Conservation (phyloP, 441 rosid species). For the Eugenia klotzschiana region DNA sequence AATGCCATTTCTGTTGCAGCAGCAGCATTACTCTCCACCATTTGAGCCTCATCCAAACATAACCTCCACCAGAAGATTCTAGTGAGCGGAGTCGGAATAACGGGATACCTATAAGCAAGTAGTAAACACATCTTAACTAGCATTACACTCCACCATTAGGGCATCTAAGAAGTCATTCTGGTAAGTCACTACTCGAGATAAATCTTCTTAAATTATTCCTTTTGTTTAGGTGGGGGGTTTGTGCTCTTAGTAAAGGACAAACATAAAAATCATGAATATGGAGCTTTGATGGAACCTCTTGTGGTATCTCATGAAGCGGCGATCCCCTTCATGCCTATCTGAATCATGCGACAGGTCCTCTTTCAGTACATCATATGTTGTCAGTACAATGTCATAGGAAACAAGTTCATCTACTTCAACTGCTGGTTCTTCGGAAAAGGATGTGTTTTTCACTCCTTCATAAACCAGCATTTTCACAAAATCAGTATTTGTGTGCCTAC, state of each 20-base stretch:
- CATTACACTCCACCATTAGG: neutral
- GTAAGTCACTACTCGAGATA: neutral
- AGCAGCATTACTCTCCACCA: conserved; percentile 93
- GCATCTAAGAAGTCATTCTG: neutral
- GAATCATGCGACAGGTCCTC: conserved; percentile 90
- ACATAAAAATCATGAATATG: conserved; percentile 1
- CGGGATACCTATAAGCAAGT: conserved; percentile 59
- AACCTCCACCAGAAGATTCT: conserved; percentile 96
- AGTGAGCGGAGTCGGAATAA: conserved; percentile 78
- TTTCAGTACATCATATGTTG: conserved; percentile 90
- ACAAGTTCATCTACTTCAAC: conserved; percentile 57
- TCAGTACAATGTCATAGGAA: conserved; percentile 64
- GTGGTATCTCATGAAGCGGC: conserved; percentile 74
- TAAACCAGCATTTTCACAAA: conserved; percentile 59
- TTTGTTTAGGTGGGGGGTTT: neutral
- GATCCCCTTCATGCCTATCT: conserved; percentile 90
- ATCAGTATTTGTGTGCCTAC: conserved; percentile 78
- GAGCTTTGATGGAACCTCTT: conserved; percentile 57
- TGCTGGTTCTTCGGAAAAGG: conserved; percentile 41
- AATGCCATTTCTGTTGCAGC: conserved; percentile 95
- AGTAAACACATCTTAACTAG: neutral
- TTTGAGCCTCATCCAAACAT: conserved; percentile 98
- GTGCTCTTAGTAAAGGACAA: neutral
- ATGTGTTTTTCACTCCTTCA: conserved; percentile 67
- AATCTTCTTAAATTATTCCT: neutral